phyloP scores from a whole-genome alignment of 2,329 filamentous ascomycete species.

The Stachybotrys chlorohalonatus region DNA sequence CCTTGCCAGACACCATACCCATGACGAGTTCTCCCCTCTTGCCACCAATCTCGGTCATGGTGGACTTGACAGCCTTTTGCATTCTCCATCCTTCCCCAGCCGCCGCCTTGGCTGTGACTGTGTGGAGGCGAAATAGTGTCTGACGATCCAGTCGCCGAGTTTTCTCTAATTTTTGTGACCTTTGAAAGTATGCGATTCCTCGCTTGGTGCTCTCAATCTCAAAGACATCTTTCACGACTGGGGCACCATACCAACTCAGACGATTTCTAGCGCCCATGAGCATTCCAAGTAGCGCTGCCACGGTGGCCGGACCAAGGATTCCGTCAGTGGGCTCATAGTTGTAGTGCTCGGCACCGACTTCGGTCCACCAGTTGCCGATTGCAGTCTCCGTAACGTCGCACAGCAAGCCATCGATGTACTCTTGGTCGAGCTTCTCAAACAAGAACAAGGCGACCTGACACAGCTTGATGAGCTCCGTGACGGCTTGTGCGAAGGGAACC shows the following conservation, averaged over 20 bases:
- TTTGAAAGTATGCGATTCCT: conserved; percentile 83
- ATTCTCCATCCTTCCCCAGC: conserved; percentile 85
- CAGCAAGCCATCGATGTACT: conserved; percentile 84
- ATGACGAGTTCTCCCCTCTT: conserved; percentile 92
- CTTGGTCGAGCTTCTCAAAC: conserved; percentile 78
- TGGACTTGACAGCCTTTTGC: conserved; percentile 91
- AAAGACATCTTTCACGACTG: conserved; percentile 84
- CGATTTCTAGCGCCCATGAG: conserved; percentile 86
- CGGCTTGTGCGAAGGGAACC: conserved; percentile 66
- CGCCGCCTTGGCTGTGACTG: conserved; percentile 80
- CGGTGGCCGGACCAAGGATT: conserved; percentile 83
- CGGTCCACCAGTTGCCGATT: conserved; percentile 91
- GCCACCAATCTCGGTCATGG: conserved; percentile 84
- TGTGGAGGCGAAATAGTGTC: conserved; percentile 73
- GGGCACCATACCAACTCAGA: conserved; percentile 73
- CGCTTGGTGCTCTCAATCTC: conserved; percentile 75
- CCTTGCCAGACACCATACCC: conserved; percentile 81
- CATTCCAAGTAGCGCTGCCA: conserved; percentile 78
- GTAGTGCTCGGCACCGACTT: conserved; percentile 85
- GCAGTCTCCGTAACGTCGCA: conserved; percentile 90
- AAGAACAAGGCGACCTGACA: conserved; percentile 84
- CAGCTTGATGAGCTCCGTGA: conserved; percentile 81
- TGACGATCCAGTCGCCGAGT: conserved; percentile 74
- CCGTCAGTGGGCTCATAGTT: conserved; percentile 89
- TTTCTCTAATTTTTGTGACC: conserved; percentile 70